Evolutionary conservation across 257 asterid species (phyloP).

Genomic region (Solanum gracilifrons): DNA sequence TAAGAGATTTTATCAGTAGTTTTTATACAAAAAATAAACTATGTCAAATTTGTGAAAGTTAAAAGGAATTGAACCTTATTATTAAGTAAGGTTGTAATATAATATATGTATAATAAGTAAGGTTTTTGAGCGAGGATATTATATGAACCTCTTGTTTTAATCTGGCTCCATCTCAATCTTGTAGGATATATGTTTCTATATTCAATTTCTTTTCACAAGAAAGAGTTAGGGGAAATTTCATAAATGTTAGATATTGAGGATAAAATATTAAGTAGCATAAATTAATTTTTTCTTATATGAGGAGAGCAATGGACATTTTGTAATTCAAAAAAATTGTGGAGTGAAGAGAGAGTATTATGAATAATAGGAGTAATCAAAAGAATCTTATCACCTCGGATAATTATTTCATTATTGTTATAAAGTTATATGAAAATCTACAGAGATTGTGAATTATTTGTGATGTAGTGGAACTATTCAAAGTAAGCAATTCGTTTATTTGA

Average conservation of each 20-base stretch:
- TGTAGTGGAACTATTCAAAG: background rate
- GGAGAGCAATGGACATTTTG: background rate
- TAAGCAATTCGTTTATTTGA: no score
- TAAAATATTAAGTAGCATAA: no score
- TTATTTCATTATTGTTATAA: no score
- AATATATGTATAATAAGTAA: background rate
- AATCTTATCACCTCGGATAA: background rate
- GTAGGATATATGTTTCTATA: background rate
- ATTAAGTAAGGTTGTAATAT: no score
- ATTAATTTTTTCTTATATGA: no score
- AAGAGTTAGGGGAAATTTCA: no score
- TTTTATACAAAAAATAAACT: background rate
- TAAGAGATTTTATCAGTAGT: background rate
- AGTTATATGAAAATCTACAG: no score
- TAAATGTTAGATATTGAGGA: background rate
- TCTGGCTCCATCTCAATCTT: fast-evolving
- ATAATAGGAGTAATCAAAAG: no score
- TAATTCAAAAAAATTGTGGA: background rate
- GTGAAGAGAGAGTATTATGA: background rate
- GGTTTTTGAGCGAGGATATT: background rate
- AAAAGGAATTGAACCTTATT: background rate
- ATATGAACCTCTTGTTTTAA: background rate
- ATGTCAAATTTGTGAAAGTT: background rate
- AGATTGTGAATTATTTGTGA: background rate
- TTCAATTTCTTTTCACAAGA: background rate